phyloP scores from a whole-genome alignment of 1,139 yeast genomes.

The Candida tropicalis region DNA sequence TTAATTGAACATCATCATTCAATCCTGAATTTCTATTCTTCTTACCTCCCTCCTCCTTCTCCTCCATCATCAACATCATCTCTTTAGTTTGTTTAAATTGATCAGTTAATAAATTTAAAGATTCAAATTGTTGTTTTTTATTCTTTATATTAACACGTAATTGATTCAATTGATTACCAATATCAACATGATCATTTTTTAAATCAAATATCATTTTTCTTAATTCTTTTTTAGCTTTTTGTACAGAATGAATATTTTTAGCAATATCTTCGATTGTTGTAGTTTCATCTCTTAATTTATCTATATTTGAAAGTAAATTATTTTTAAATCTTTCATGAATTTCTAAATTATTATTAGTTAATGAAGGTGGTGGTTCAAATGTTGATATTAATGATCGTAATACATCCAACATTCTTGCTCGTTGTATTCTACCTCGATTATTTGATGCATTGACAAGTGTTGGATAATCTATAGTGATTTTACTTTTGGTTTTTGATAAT shows the following conservation, averaged over 20 bases:
- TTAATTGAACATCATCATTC: conserved; percentile 16
- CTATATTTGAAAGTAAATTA: conserved; percentile 33
- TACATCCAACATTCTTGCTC: conserved; percentile 30
- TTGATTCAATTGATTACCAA: conserved; percentile 43
- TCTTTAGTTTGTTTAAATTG: conserved; percentile 11
- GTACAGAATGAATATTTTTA: conserved; percentile 38
- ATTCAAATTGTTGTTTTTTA: conserved; percentile 26
- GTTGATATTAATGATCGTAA: conserved; percentile 33
- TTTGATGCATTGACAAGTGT: conserved; percentile 9
- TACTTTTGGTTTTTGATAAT: not conserved
- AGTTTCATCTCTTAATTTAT: conserved; percentile 37
- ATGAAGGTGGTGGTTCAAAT: conserved; percentile 25
- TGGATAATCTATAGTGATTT: conserved; percentile 10
- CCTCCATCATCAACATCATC: not conserved
- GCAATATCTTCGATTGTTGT: conserved; percentile 45
- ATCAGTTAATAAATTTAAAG: conserved; percentile 21
- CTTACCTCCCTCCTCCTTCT: too few relatives aligned
- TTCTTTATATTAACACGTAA: conserved; percentile 34
- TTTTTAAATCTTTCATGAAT: conserved; percentile 35
- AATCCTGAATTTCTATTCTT: too few relatives aligned
- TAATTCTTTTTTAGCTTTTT: conserved; percentile 40
- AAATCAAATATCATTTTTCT: conserved; percentile 43
- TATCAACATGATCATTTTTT: conserved; percentile 37
- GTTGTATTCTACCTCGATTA: conserved; percentile 2
- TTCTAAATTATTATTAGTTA: conserved; percentile 22